Evolutionary conservation across 148 eudicot species (phyloP).

Genomic region (Fallopia convolvulus): DNA sequence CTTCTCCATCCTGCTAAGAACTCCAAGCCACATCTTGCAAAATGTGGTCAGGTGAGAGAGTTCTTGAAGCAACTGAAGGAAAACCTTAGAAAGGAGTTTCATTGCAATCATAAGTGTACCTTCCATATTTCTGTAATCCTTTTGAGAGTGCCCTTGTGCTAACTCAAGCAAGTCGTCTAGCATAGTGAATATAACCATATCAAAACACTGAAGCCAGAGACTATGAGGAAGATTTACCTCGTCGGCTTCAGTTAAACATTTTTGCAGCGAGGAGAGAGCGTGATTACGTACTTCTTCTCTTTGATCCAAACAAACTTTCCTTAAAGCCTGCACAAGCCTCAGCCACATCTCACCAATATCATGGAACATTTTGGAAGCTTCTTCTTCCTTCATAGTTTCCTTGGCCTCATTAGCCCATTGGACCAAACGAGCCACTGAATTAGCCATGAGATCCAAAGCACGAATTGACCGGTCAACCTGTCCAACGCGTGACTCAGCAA

Average conservation of each 20-base stretch:
- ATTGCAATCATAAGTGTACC: slow-evolving; percentile 47
- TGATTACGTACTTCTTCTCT: slow-evolving; percentile 81
- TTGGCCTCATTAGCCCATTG: slow-evolving; percentile 46
- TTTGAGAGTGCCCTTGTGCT: slow-evolving; percentile 54
- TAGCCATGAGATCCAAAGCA: slow-evolving; percentile 65
- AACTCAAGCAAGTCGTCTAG: slow-evolving; percentile 66
- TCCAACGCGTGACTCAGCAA: slow-evolving; percentile 75
- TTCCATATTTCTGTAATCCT: slow-evolving; percentile 73
- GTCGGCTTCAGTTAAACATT: slow-evolving; percentile 44
- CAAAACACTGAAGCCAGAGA: slow-evolving; percentile 72
- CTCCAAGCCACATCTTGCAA: slow-evolving; percentile 71
- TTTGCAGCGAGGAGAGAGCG: slow-evolving; percentile 48
- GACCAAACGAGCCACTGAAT: slow-evolving; percentile 50
- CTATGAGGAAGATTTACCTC: slow-evolving; percentile 39
- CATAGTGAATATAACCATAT: slow-evolving; percentile 63
- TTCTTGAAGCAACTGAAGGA: slow-evolving; percentile 41
- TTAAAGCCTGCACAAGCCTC: slow-evolving; percentile 65
- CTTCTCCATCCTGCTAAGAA: slow-evolving; percentile 61
- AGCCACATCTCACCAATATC: slow-evolving; percentile 85
- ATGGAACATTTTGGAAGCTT: slow-evolving; percentile 47
- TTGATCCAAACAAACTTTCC: slow-evolving; percentile 77
- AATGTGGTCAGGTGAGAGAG: slow-evolving; percentile 51
- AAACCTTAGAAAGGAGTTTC: slow-evolving; percentile 59
- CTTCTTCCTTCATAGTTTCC: slow-evolving; percentile 43
- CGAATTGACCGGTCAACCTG: slow-evolving; percentile 50